Evolutionary conservation across 805 yeast genomes (phyloP).

Genomic region (Diddensiella caesifluorescens): DNA sequence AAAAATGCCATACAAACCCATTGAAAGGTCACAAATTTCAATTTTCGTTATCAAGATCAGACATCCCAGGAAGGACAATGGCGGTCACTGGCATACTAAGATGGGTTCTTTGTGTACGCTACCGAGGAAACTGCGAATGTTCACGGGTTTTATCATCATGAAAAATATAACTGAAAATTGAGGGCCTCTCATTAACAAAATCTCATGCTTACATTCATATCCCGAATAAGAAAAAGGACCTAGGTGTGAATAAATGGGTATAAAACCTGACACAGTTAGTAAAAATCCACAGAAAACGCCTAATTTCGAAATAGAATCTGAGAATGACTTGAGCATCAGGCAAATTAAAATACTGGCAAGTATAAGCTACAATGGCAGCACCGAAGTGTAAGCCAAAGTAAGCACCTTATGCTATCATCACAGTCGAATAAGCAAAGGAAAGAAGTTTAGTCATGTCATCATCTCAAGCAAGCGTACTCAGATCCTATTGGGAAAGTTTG

Average conservation of each 20-base stretch:
- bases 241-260: conserved; percentile 1
- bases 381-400: conserved; percentile 8
- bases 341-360: conserved; percentile 37
- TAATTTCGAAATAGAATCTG: too few relatives aligned
- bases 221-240: not conserved
- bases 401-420: conserved; percentile 37
- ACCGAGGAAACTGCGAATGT: conserved; percentile 44
- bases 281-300: too few relatives aligned
- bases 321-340: conserved; percentile 26
- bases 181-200: too few relatives aligned
- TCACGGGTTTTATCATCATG: conserved; percentile 33
- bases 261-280: not conserved
- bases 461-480: conserved; percentile 16
- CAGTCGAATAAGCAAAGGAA: conserved; percentile 37
- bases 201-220: too few relatives aligned
- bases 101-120: conserved; percentile 37
- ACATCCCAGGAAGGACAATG: conserved; percentile 39
- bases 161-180: conserved; percentile 13
- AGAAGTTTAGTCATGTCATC: conserved; percentile 37
- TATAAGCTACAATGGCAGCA: conserved; percentile 30
- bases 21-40: not conserved
- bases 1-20: not conserved
- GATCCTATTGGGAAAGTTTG: not conserved
- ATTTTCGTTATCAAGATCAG: conserved; percentile 27
- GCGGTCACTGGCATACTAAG: conserved; percentile 39